Conservation (phyloP, 2,329 filamentous ascomycete species). For the Whalleya microplaca region DNA sequence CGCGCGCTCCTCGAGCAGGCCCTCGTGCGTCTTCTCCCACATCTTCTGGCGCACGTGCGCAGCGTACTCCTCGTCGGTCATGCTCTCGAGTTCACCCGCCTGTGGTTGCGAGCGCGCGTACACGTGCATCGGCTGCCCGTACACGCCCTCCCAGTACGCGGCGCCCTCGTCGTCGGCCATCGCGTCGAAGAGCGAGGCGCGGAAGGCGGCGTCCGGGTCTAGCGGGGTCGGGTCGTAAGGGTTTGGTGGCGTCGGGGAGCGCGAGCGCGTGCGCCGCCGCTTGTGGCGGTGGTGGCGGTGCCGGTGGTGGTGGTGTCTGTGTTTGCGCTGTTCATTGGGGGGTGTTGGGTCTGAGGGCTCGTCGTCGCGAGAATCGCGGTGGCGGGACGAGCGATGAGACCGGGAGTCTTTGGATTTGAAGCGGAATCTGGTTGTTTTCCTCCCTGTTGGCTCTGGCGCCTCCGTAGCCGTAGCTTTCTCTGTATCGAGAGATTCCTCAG, state of each 20-base stretch:
- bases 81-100: constrained; percentile 70
- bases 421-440: constrained; percentile 41
- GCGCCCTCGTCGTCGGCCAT: constrained; percentile 97
- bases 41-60: constrained; percentile 83
- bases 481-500: constrained; percentile 16
- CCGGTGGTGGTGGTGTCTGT: constrained; percentile 31
- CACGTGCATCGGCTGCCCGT: constrained; percentile 89
- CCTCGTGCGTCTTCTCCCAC: constrained; percentile 94
- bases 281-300: constrained; percentile 38
- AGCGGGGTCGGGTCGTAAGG: constrained; percentile 53
- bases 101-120: constrained; percentile 60
- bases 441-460: constrained; percentile 12
- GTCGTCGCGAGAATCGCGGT: constrained; percentile 21
- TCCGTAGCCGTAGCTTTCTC: constrained; percentile 16
- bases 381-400: constrained; percentile 32
- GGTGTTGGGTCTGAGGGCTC: constrained; percentile 6
- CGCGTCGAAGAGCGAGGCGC: constrained; percentile 93
- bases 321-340: constrained; percentile 28
- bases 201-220: constrained; percentile 77
- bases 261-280: constrained; percentile 38
- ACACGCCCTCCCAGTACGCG: constrained; percentile 93
- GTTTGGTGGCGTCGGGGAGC: constrained; percentile 52
- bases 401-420: constrained; percentile 45
- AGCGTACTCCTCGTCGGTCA: constrained; percentile 93
- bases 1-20: constrained; percentile 76